These are phyloP conservation scores for Lentinula guzmanii DNA, from an alignment of 768 basidiomycete genomes.

Conservation along the genomic window DNA sequence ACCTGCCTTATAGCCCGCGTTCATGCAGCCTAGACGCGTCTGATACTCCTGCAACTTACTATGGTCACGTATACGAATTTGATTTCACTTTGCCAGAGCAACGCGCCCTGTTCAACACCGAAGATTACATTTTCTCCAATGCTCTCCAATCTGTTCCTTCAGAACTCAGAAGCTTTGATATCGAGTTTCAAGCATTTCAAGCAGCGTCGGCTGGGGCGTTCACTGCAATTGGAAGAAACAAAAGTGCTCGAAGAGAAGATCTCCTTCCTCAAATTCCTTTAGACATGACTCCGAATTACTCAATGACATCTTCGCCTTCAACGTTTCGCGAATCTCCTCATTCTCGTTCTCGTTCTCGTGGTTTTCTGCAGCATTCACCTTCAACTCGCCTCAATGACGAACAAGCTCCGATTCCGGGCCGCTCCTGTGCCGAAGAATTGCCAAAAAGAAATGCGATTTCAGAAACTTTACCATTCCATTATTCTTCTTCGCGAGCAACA, in stretches of 20 bases:
- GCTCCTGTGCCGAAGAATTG: neutral
- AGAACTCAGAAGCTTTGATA: neutral
- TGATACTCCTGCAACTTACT: neutral
- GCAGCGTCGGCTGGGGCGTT: neutral
- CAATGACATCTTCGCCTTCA: neutral
- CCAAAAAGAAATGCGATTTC: neutral
- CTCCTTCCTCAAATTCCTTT: neutral
- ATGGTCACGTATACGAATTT: constrained; percentile 3
- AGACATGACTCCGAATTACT: neutral
- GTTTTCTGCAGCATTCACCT: neutral
- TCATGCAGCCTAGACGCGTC: neutral
- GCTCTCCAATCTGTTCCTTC: neutral
- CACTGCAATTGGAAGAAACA: neutral
- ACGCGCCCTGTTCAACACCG: neutral
- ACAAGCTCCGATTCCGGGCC: neutral
- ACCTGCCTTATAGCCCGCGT: neutral
- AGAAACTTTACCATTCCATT: neutral
- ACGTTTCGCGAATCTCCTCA: neutral
- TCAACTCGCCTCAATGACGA: neutral
- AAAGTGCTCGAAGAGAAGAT: constrained; percentile 1
- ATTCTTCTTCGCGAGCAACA: neutral
- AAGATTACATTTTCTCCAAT: neutral
- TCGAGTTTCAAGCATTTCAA: neutral
- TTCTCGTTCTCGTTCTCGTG: neutral
- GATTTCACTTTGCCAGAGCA: neutral